phyloP scores from a whole-genome alignment of 192 early-diverging fungal species.

The Pecoramyces ruminantium region DNA sequence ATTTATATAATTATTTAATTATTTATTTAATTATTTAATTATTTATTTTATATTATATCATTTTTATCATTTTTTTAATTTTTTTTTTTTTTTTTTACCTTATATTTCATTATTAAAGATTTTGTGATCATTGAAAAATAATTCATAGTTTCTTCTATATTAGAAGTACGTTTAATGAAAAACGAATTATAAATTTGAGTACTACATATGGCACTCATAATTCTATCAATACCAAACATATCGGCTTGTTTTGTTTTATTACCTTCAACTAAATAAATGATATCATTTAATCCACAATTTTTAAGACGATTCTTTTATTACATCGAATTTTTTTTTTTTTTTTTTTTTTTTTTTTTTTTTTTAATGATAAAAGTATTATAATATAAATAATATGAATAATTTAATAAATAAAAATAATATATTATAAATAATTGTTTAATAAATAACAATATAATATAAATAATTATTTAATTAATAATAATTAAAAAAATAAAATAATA shows the following conservation, averaged over 20 bases:
- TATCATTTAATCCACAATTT: conserved; percentile 45
- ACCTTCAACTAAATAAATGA: conserved; percentile 83
- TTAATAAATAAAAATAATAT: no score
- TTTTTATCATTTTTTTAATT: no score
- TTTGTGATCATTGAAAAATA: conserved; percentile 51
- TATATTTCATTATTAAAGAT: conserved; percentile 26
- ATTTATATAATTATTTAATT: no score
- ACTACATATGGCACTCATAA: conserved; percentile 55
- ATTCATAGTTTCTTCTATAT: conserved; percentile 65
- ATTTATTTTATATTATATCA: no score
- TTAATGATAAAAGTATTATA: background rate
- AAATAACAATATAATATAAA: no score
- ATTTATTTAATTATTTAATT: no score
- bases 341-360: no score
- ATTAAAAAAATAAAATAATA: no score
- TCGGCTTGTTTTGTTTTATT: conserved; percentile 39
- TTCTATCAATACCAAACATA: conserved; percentile 36
- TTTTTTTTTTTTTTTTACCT: conserved; percentile 12
- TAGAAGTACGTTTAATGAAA: conserved; percentile 58
- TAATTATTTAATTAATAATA: no score
- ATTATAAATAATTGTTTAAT: no score
- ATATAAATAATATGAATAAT: no score
- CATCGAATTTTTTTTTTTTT: conserved; percentile 1
- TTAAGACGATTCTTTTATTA: conserved; percentile 60
- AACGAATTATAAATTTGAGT: conserved; percentile 66